Conservation (phyloP, 768 basidiomycete species). For the Trametopsis cervina region DNA sequence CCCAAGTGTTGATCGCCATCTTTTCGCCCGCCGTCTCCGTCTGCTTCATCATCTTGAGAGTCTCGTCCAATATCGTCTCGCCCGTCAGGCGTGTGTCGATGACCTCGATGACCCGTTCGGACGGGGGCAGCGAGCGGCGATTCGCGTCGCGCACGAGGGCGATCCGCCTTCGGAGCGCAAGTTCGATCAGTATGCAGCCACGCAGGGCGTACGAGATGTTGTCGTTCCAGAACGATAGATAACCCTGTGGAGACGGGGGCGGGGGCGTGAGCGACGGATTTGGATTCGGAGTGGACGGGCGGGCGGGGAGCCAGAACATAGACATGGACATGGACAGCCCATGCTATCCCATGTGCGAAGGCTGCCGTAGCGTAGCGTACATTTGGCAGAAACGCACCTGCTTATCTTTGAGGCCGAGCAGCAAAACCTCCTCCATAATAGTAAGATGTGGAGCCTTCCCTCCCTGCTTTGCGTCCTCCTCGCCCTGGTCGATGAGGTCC, state of each 20-base stretch:
- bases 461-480: conserved; percentile 54
- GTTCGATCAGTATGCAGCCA: conserved; percentile 97
- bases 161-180: conserved; percentile 91
- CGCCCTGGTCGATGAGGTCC: conserved; percentile 65
- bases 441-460: conserved; percentile 82
- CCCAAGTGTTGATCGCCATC: conserved; percentile 85
- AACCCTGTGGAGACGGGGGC: conserved; percentile 49
- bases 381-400: conserved; percentile 68
- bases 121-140: conserved; percentile 62
- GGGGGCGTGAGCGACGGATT: background rate
- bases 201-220: conserved; percentile 98
- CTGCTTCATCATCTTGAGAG: conserved; percentile 90
- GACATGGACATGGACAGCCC: background rate
- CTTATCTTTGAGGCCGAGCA: conserved; percentile 94
- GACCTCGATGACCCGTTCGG: conserved; percentile 84
- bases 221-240: conserved; percentile 99
- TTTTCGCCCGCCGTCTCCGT: conserved; percentile 56
- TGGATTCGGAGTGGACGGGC: background rate
- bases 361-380: too few species aligned
- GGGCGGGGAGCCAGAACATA: background rate
- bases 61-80: conserved; percentile 94
- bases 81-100: conserved; percentile 90
- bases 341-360: too few species aligned
- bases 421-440: conserved; percentile 93
- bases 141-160: conserved; percentile 83